Conservation (phyloP, 2,329 filamentous ascomycete genomes). For the Aspergillus sp. region DNA sequence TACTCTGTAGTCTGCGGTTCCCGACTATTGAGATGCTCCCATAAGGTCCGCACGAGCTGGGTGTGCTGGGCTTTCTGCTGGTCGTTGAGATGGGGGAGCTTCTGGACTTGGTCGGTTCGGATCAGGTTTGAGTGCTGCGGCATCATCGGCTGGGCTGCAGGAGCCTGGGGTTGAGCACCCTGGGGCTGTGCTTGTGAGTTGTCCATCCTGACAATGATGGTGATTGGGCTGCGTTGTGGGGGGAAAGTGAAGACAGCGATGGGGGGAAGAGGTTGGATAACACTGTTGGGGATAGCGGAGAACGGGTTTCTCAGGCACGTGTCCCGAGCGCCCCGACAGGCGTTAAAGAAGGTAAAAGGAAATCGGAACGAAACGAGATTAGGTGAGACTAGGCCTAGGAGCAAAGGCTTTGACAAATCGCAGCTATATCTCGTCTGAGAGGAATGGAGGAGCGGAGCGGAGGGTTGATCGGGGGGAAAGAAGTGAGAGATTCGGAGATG, state of each 20-base stretch:
- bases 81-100: conserved; percentile 55
- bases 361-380: too few species aligned
- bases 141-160: conserved; percentile 33
- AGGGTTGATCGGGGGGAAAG: background rate
- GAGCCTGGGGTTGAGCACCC: conserved; percentile 34
- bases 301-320: background rate
- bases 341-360: background rate
- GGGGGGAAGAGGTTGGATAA: background rate
- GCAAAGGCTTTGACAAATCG: background rate
- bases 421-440: background rate
- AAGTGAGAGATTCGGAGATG: background rate
- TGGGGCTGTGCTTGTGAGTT: conserved; percentile 4
- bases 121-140: conserved; percentile 50
- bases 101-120: conserved; percentile 55
- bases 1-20: conserved; percentile 53
- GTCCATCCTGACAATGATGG: background rate
- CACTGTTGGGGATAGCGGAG: background rate
- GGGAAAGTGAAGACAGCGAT: background rate
- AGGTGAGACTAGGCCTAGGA: background rate
- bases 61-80: conserved; percentile 59
- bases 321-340: background rate
- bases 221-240: background rate
- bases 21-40: conserved; percentile 54
- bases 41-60: conserved; percentile 55
- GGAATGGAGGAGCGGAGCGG: background rate